phyloP scores from a whole-genome alignment of 148 eudicot species.

The Nyssa sinensis region DNA sequence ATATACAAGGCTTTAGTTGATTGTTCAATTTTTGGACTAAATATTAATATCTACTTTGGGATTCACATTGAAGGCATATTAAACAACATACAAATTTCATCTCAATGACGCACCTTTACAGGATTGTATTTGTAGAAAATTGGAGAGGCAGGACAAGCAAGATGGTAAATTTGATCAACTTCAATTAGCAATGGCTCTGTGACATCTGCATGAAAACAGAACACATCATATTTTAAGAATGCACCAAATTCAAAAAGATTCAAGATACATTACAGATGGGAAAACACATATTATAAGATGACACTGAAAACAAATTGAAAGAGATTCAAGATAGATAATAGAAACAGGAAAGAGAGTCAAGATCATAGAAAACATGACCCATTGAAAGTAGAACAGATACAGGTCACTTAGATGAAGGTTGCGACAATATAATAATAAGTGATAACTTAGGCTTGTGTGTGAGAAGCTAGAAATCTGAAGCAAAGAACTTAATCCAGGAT shows the following conservation, averaged over 20 bases:
- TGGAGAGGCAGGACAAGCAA: constrained; percentile 98
- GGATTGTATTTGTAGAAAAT: constrained; percentile 96
- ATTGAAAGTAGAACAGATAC: too few species aligned
- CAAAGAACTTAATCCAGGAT: too few species aligned
- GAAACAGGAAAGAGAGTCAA: neutral
- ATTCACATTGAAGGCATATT: neutral
- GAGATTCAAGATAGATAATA: neutral
- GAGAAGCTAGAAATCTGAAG: too few species aligned
- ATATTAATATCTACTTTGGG: too few species aligned
- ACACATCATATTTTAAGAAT: neutral
- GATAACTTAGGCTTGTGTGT: too few species aligned
- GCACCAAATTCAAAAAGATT: neutral
- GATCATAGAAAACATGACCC: neutral
- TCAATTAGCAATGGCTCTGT: constrained; percentile 82
- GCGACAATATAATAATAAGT: too few species aligned
- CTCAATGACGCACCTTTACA: constrained; percentile 56
- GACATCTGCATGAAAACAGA: constrained; percentile 56
- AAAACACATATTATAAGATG: neutral
- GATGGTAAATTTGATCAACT: constrained; percentile 95
- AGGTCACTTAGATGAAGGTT: too few species aligned
- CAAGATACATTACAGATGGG: neutral
- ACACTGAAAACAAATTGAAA: neutral
- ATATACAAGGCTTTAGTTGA: too few species aligned
- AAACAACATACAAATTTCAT: neutral
- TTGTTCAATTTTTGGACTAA: too few species aligned